Percentiles rank a stretch among this genome's conserved stretches.
phyloP scores from a whole-genome alignment of 2,329 filamentous ascomycete species.

The Neofusicoccum umdonicola region DNA sequence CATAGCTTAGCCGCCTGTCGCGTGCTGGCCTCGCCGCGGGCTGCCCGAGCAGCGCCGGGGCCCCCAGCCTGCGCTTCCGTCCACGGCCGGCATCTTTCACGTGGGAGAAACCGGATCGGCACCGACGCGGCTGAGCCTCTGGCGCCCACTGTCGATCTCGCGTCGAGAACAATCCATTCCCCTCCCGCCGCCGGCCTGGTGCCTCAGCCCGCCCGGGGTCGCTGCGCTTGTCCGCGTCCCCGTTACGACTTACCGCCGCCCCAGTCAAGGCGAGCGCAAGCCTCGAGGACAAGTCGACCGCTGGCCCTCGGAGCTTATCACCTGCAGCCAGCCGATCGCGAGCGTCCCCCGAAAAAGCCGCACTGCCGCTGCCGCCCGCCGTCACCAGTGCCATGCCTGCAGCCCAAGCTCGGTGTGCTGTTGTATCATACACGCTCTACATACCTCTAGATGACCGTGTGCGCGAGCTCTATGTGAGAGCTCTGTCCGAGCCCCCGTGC shows the following conservation, averaged over 20 bases:
- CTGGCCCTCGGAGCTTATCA: neutral
- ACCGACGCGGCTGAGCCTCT: slow-evolving; percentile 4
- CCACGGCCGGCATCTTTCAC: neutral
- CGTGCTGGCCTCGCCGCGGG: neutral
- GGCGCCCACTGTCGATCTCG: slow-evolving; percentile 7
- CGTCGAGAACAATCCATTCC: slow-evolving; percentile 12
- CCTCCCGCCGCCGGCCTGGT: neutral
- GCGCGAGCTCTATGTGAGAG: slow-evolving; percentile 10
- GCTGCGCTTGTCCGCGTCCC: neutral
- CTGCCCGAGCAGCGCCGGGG: neutral
- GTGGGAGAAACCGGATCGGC: slow-evolving; percentile 8
- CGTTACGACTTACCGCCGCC: slow-evolving; percentile 6
- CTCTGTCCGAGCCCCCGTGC: neutral
- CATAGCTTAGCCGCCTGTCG: slow-evolving; percentile 5
- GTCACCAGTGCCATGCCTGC: no score
- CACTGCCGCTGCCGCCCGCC: neutral
- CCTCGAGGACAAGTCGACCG: neutral
- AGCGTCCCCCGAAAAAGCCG: neutral
- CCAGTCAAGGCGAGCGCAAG: neutral
- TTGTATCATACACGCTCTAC: slow-evolving; percentile 10
- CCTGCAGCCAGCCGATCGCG: slow-evolving; percentile 10
- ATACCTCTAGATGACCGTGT: slow-evolving; percentile 4
- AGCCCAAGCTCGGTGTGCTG: no score
- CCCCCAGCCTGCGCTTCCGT: neutral
- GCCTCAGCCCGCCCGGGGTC: neutral